A percentile compares a stretch with the other conserved stretches of the same genome.
These are phyloP conservation scores for Trichopus zeylanicus DNA, from an alignment of 116 monocot genomes.

Conservation along the genomic window DNA sequence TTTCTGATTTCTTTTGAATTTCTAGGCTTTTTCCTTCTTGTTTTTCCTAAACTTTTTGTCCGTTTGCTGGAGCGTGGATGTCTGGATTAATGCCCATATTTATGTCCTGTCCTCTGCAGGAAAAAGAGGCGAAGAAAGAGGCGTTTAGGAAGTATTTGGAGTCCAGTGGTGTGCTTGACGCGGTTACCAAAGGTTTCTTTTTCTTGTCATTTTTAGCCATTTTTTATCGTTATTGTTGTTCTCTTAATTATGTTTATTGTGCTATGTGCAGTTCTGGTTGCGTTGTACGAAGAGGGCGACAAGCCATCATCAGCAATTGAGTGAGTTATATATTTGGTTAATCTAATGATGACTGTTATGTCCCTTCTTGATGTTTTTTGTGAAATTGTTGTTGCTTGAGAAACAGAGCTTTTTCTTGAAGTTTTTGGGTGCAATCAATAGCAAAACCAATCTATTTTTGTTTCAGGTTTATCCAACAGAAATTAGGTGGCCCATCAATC, in stretches of 20 bases:
- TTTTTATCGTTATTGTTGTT: no score
- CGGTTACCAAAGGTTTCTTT: conserved; percentile 80
- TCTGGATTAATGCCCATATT: no score
- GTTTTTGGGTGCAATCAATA: background rate
- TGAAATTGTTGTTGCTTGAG: no score
- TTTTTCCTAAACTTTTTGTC: no score
- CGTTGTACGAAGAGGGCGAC: conserved; percentile 74
- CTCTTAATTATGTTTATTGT: conserved; percentile 6
- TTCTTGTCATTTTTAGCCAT: background rate
- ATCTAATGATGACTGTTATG: no score
- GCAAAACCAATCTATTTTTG: background rate
- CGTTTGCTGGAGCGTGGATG: no score
- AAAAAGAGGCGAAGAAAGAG: conserved; percentile 86
- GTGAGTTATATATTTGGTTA: no score
- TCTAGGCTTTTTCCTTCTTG: no score
- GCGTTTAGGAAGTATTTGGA: conserved; percentile 89
- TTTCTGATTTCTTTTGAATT: no score
- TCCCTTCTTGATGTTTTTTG: no score
- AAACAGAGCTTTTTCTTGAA: no score
- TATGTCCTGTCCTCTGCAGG: conserved; percentile 37
- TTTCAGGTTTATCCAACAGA: conserved; percentile 73
- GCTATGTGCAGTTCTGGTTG: conserved; percentile 63
- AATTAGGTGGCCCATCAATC: conserved; percentile 76
- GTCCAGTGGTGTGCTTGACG: conserved; percentile 78
- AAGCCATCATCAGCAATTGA: conserved; percentile 73